Base-by-base conservation (phyloP, 2,329 filamentous ascomycete genomes). In the Colletotrichum cuscutae region DNA sequence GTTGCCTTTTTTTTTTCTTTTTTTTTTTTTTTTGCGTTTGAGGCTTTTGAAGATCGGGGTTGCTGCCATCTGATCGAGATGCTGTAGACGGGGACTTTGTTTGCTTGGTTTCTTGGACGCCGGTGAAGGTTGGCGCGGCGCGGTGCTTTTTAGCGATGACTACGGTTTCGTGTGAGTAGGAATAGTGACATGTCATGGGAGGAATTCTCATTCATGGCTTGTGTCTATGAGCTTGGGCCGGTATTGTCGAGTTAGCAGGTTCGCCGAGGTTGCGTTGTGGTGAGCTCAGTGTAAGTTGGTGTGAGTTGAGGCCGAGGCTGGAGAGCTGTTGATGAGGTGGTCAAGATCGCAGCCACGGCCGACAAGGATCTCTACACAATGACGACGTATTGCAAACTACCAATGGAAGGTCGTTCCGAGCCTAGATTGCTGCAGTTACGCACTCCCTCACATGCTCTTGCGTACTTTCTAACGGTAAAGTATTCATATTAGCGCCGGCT, bases 31-130 rank as follows among this genome's bases (percentile, higher is more conserved):
- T 53, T 63, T 35, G 46, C 46, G 8, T 53, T n/a, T 24, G 13
- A 15, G 13, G n/a, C 28, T 15, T 5, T 54, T 12, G n/a, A 5
- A 19, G 13, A 53, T 54, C 28, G 11, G 19, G 61, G 7, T 30
- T 35, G 61, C 46, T 63, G 46, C 28, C 61, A 63, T 54, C 61
- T 37, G 61, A 63, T 63, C 46, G 61, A 63, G 61, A 63, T 53
- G 8, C 7, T 5, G 4, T 37, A 13, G 2, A 35, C 28, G 61
- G 61, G 4, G 22, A 53, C 22, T 53, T 59, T 37, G n/a, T 24
- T 22, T 28, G 12, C 32, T 32, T 35, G n/a, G 28, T 22, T 28
- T 22, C 32, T 32, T 35, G n/a, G 37, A 22, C 0, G 28, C 35
- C 37, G 32, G 46, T 19, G 3, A 24, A n/a, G 35, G 64, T 35